Evolutionary conservation across 345 rosid species (phyloP).

Genomic region (Linum lewisii): DNA sequence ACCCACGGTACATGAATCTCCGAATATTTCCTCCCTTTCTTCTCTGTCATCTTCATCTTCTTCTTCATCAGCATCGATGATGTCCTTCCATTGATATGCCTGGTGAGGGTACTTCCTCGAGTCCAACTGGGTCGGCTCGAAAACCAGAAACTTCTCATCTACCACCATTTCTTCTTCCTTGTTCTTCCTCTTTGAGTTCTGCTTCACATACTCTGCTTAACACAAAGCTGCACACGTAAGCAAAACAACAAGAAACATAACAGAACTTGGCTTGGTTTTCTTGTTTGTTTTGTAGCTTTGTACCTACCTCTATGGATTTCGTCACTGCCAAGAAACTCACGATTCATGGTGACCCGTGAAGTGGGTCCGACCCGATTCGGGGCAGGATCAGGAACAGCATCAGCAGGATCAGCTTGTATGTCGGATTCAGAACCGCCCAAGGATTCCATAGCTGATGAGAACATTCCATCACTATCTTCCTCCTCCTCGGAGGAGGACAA

Average conservation of each 20-base stretch:
- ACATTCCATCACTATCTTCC: slow-evolving; percentile 18
- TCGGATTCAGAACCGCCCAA: slow-evolving; percentile 43
- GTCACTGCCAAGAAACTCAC: slow-evolving; percentile 29
- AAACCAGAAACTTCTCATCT: slow-evolving; percentile 23
- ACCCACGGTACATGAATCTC: slow-evolving; percentile 74
- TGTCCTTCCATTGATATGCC: slow-evolving; percentile 17
- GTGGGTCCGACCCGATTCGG: slow-evolving; percentile 31
- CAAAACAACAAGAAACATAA: neutral
- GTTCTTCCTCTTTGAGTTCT: slow-evolving; percentile 7
- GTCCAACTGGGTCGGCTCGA: slow-evolving; percentile 25
- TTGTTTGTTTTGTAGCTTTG: neutral
- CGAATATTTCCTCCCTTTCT: slow-evolving; percentile 32
- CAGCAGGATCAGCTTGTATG: slow-evolving; percentile 14
- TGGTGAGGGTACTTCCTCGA: slow-evolving; percentile 24
- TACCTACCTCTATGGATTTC: slow-evolving; percentile 35
- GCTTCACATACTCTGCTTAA: slow-evolving; percentile 9
- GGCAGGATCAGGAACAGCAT: slow-evolving; percentile 18
- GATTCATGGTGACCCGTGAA: slow-evolving; percentile 13
- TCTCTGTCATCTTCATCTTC: slow-evolving; percentile 32
- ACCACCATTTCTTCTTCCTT: slow-evolving; percentile 15
- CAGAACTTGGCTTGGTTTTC: slow-evolving; percentile 5
- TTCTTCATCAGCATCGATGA: slow-evolving; percentile 18
- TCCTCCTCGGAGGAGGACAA: neutral
- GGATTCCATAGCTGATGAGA: slow-evolving; percentile 27
- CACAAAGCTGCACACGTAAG: slow-evolving; percentile 6